A percentile compares a stretch with the other conserved stretches of the same genome.
Evolutionary conservation across 2,329 filamentous ascomycete species (phyloP).

Genomic region (Sordariomycetes sp.): DNA sequence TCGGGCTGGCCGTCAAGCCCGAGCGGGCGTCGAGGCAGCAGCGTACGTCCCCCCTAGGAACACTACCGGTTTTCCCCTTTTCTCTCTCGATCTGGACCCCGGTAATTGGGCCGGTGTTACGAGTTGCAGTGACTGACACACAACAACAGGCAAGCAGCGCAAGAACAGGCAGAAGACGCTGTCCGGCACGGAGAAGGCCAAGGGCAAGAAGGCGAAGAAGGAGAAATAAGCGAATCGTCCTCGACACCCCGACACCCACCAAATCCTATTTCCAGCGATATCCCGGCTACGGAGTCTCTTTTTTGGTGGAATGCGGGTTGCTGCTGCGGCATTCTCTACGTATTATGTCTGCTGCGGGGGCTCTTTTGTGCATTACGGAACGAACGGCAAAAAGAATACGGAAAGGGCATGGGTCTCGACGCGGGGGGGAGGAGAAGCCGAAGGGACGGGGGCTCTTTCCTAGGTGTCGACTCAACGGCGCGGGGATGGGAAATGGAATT

Average conservation of each 20-base stretch:
- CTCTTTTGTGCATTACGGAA: background rate
- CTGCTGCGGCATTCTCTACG: background rate
- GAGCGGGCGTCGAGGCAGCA: slow-evolving; percentile 98
- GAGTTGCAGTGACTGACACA: background rate
- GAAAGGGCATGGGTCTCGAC: background rate
- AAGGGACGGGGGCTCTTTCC: background rate
- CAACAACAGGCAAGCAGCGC: slow-evolving; percentile 86
- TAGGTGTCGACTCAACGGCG: background rate
- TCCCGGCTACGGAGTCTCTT: background rate
- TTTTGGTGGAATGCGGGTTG: background rate
- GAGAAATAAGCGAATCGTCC: slow-evolving; percentile 58
- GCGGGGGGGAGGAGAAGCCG: background rate
- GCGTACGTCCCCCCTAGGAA: slow-evolving; percentile 56
- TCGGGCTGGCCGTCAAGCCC: slow-evolving; percentile 85
- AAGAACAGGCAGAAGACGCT: slow-evolving; percentile 99
- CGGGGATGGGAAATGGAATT: background rate
- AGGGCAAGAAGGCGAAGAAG: slow-evolving; percentile 93
- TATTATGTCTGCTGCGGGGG: background rate
- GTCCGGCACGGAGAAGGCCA: slow-evolving; percentile 95
- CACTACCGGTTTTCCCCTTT: background rate
- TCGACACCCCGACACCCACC: slow-evolving; percentile 10
- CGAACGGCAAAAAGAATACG: background rate
- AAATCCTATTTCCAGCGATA: slow-evolving; percentile 6
- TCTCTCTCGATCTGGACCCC: too few relatives aligned
- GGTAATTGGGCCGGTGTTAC: too few relatives aligned